Conservation (phyloP, 441 rosid genomes). For the Mallotus repandus region DNA sequence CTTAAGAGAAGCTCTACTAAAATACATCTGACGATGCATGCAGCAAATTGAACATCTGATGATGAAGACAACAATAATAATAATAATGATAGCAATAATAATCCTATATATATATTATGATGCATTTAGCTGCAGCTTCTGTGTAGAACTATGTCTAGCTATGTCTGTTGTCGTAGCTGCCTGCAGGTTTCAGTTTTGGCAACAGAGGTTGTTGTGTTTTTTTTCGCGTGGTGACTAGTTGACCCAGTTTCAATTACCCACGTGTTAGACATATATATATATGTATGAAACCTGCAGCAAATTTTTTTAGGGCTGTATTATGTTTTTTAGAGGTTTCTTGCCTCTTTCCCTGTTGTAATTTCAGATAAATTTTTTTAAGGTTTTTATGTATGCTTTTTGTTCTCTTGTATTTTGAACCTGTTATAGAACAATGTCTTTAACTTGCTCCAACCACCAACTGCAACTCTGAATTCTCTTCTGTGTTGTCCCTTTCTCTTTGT, state of each 20-base stretch:
- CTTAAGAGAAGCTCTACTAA: constrained; percentile 29
- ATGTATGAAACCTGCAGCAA: not conserved
- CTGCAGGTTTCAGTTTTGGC: constrained; percentile 5
- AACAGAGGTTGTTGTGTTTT: not conserved
- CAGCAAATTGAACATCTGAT: not conserved
- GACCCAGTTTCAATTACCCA: constrained; percentile 10
- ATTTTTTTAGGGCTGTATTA: not conserved
- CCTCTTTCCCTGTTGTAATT: not conserved
- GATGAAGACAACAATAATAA: not conserved
- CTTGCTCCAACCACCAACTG: not conserved
- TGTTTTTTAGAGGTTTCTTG: not conserved
- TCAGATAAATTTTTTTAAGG: not conserved
- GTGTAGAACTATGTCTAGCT: not conserved
- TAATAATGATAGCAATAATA: too few relatives aligned
- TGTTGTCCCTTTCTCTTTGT: not conserved
- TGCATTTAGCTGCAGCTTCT: not conserved
- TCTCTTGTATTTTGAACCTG: too few relatives aligned
- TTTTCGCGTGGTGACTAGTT: constrained; percentile 12
- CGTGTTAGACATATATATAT: not conserved
- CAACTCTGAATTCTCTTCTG: too few relatives aligned
- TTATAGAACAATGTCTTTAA: too few relatives aligned
- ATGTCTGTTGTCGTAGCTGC: too few relatives aligned
- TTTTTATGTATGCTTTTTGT: not conserved
- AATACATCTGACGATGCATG: not conserved
- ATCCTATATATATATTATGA: too few relatives aligned